phyloP scores from a whole-genome alignment of 495 filamentous ascomycete species.

The Hypoxylon crocopeplum region DNA sequence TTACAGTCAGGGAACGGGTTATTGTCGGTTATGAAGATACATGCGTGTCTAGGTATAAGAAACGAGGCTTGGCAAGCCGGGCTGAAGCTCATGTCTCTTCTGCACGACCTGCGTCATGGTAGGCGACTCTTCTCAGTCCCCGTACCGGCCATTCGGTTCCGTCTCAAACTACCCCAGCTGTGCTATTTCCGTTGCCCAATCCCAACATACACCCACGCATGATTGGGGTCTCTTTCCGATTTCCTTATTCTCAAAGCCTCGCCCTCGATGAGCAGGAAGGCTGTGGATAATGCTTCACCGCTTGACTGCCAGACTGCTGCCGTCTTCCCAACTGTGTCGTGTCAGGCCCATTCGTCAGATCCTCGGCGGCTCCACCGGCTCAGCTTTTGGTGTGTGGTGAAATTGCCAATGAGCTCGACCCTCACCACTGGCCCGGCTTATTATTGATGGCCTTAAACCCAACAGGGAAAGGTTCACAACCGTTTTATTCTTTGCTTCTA shows the following conservation, averaged over 20 bases:
- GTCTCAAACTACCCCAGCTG: conserved; percentile 36
- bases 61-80: conserved; percentile 32
- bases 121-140: conserved; percentile 25
- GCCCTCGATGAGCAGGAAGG: conserved; percentile 10
- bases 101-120: conserved; percentile 44
- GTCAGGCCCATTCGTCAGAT: conserved; percentile 41
- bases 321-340: conserved; percentile 26
- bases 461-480: conserved; percentile 36
- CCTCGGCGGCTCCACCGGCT: conserved; percentile 39
- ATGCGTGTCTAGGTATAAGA: not conserved
- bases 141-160: conserved; percentile 39
- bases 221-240: conserved; percentile 21
- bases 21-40: conserved; percentile 21
- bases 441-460: conserved; percentile 36
- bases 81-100: conserved; percentile 18
- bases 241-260: conserved; percentile 16
- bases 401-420: conserved; percentile 36
- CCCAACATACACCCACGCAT: conserved; percentile 26
- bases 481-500: conserved; percentile 35
- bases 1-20: conserved; percentile 13
- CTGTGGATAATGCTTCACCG: conserved; percentile 45
- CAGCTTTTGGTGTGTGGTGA: conserved; percentile 42
- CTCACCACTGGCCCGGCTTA: conserved; percentile 35
- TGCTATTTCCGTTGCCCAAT: conserved; percentile 39
- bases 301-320: conserved; percentile 32